phyloP scores from a whole-genome alignment of 768 basidiomycete species.

The Erythrobasidium yunnanense region DNA sequence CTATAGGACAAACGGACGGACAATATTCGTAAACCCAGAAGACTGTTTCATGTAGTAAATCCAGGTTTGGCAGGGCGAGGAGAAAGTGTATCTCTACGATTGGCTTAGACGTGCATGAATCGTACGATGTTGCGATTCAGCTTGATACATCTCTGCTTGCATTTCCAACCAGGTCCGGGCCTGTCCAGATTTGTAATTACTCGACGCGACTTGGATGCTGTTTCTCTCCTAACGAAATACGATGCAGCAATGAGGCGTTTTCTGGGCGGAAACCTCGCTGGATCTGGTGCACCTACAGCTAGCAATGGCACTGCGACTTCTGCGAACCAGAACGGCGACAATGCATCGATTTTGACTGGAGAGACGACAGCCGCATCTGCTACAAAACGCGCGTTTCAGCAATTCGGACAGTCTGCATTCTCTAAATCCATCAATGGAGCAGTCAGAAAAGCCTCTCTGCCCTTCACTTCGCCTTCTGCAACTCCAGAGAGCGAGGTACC shows the following conservation, averaged over 20 bases:
- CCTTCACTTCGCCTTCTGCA: neutral
- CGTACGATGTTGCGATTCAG: too few relatives aligned
- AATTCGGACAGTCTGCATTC: constrained; percentile 3
- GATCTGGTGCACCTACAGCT: too few relatives aligned
- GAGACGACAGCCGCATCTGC: neutral
- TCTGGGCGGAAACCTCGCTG: neutral
- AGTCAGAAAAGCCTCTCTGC: neutral
- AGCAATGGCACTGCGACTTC: neutral
- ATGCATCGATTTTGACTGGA: too few relatives aligned
- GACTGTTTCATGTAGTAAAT: constrained; percentile 16
- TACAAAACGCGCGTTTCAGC: constrained; percentile 4
- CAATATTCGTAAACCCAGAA: constrained; percentile 21
- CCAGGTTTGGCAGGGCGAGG: too few relatives aligned
- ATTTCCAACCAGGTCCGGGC: too few relatives aligned
- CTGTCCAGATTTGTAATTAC: too few relatives aligned
- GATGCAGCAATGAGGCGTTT: neutral
- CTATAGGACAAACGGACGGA: neutral
- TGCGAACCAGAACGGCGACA: neutral
- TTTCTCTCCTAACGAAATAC: too few relatives aligned
- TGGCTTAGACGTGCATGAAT: too few relatives aligned
- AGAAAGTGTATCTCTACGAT: too few relatives aligned
- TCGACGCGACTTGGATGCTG: too few relatives aligned
- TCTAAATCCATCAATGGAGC: neutral
- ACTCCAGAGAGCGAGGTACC: neutral
- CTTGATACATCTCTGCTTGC: too few relatives aligned